phyloP scores from a whole-genome alignment of 2,329 filamentous ascomycete species.

The Epichloe coenophiala region DNA sequence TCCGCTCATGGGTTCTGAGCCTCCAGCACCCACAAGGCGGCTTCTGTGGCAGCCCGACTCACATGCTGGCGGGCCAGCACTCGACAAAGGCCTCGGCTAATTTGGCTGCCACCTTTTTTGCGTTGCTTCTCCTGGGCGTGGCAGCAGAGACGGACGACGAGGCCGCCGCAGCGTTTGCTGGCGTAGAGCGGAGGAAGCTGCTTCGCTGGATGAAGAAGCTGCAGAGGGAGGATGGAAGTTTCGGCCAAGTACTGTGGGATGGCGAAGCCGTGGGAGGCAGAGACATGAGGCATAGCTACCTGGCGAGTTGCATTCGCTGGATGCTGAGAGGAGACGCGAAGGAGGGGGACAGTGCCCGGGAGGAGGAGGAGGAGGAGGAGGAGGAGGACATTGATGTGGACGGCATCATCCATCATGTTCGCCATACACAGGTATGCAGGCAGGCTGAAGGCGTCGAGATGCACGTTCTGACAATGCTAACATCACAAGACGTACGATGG shows the following conservation, averaged over 20 bases:
- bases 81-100: constrained; percentile 45
- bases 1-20: constrained; percentile 67
- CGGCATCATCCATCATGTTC: constrained; percentile 56
- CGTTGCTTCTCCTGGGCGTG: constrained; percentile 56
- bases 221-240: constrained; percentile 77
- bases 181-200: constrained; percentile 54
- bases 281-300: constrained; percentile 81
- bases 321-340: constrained; percentile 54
- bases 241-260: constrained; percentile 64
- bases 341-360: constrained; percentile 37
- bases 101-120: constrained; percentile 86
- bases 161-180: constrained; percentile 35
- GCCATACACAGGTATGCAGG: constrained; percentile 37
- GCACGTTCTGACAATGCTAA: neutral
- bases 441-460: neutral
- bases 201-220: constrained; percentile 61
- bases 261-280: constrained; percentile 57
- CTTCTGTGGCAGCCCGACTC: constrained; percentile 72
- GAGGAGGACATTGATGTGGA: constrained; percentile 64
- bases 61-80: constrained; percentile 30
- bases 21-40: constrained; percentile 80
- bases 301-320: constrained; percentile 70
- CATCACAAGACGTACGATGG: constrained; percentile 61
- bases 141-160: constrained; percentile 27
- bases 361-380: constrained; percentile 52